These are phyloP conservation scores for Leccinum sublutescens DNA, from an alignment of 768 basidiomycete species.

Conservation along the genomic window DNA sequence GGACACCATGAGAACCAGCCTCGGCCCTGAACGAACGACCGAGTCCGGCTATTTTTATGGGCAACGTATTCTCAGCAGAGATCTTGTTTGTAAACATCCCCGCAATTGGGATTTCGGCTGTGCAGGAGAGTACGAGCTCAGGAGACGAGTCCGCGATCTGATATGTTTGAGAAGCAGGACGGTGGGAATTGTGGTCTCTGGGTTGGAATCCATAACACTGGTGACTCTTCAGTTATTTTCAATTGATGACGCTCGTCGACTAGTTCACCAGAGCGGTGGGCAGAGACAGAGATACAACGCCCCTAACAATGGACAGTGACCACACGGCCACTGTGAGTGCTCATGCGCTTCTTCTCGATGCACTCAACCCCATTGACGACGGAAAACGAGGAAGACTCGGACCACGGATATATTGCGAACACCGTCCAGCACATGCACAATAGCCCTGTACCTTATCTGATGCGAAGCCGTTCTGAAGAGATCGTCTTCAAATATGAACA, in stretches of 20 bases:
- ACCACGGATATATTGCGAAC: slow-evolving; percentile 11
- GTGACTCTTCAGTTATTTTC: no score
- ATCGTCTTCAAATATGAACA: slow-evolving; percentile 8
- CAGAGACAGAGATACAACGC: slow-evolving; percentile 41
- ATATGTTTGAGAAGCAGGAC: slow-evolving; percentile 74
- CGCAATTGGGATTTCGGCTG: slow-evolving; percentile 91
- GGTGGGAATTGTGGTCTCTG: slow-evolving; percentile 63
- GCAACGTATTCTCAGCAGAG: slow-evolving; percentile 54
- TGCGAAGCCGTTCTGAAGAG: background rate
- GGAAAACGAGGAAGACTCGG: slow-evolving; percentile 1
- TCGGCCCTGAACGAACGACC: slow-evolving; percentile 94
- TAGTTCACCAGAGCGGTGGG: slow-evolving; percentile 53
- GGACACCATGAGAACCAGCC: slow-evolving; percentile 92
- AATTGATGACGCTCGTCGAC: no score
- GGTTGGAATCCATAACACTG: slow-evolving; percentile 92
- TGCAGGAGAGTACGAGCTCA: slow-evolving; percentile 84
- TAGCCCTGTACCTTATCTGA: slow-evolving; percentile 15
- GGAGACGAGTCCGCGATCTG: slow-evolving; percentile 51
- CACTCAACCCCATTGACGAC: slow-evolving; percentile 5
- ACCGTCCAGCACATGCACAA: slow-evolving; percentile 23
- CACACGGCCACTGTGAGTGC: slow-evolving; percentile 23
- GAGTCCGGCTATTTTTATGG: slow-evolving; percentile 79
- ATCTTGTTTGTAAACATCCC: slow-evolving; percentile 84
- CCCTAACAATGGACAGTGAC: slow-evolving; percentile 42
- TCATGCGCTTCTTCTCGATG: slow-evolving; percentile 1